phyloP scores from a whole-genome alignment of 495 filamentous ascomycete species.

The Trichoderma asperelloides region DNA sequence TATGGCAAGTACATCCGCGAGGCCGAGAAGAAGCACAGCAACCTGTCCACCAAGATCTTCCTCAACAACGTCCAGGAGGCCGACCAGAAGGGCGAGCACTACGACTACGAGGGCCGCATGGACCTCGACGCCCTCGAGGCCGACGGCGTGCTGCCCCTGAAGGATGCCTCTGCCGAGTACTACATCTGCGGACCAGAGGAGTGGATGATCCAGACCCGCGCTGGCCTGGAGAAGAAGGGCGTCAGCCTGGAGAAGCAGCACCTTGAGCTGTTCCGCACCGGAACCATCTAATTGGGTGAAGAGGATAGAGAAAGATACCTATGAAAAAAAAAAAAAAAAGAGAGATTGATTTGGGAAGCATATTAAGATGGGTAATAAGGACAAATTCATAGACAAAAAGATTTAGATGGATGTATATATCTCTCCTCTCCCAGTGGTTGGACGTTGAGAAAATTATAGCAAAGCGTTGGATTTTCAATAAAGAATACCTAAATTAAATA shows the following conservation, averaged over 20 bases:
- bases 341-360: neutral
- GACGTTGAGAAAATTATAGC: constrained; percentile 10
- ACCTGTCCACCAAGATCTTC: constrained; percentile 34
- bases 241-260: constrained; percentile 47
- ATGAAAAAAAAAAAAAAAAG: too few relatives aligned
- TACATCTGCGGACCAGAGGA: constrained; percentile 59
- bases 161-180: constrained; percentile 48
- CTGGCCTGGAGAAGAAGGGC: constrained; percentile 40
- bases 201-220: constrained; percentile 55
- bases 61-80: constrained; percentile 26
- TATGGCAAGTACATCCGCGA: constrained; percentile 45
- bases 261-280: constrained; percentile 63
- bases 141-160: constrained; percentile 44
- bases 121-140: constrained; percentile 42
- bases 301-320: neutral
- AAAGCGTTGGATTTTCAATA: constrained; percentile 7
- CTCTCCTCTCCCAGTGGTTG: too few relatives aligned
- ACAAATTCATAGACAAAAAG: too few relatives aligned
- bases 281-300: constrained; percentile 18
- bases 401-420: too few relatives aligned
- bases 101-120: constrained; percentile 44
- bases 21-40: constrained; percentile 35
- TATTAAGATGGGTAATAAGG: too few relatives aligned
- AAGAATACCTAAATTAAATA: neutral
- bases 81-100: constrained; percentile 46